phyloP scores from a whole-genome alignment of 192 early-diverging fungal genomes.

The Diversispora epigaea region DNA sequence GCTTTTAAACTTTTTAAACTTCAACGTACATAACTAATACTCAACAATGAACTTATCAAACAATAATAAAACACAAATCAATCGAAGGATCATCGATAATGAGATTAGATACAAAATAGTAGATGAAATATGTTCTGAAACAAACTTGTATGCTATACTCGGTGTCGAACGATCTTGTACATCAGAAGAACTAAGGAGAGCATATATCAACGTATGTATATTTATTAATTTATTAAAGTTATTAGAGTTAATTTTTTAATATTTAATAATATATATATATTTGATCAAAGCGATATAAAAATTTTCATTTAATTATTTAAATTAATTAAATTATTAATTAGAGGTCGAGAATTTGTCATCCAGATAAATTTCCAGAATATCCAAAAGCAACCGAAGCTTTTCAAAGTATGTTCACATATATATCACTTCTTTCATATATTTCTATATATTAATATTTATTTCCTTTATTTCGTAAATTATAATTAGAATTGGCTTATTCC shows the following conservation, averaged over 20 bases:
- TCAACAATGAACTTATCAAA: slow-evolving; percentile 6
- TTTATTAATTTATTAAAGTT: background rate
- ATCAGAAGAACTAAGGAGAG: slow-evolving; percentile 53
- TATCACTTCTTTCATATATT: slow-evolving; percentile 23
- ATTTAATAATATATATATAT: background rate
- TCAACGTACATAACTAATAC: too few relatives aligned
- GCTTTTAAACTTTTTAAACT: too few relatives aligned
- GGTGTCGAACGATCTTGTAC: slow-evolving; percentile 43
- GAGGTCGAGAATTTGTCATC: slow-evolving; percentile 56
- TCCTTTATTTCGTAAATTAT: background rate
- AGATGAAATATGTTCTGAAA: slow-evolving; percentile 50
- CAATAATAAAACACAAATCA: background rate
- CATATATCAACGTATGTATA: slow-evolving; percentile 43
- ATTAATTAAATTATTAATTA: slow-evolving; percentile 27
- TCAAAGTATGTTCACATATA: slow-evolving; percentile 45
- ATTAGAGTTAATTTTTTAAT: background rate
- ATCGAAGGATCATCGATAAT: background rate
- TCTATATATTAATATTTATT: background rate
- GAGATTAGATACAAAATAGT: slow-evolving; percentile 41
- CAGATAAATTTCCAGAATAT: slow-evolving; percentile 59
- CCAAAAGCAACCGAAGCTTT: slow-evolving; percentile 58
- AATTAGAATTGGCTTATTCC: slow-evolving; percentile 50
- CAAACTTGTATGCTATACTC: slow-evolving; percentile 51
- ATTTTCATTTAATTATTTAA: background rate
- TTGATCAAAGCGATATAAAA: background rate